A percentile compares a stretch with the other conserved stretches of the same genome.
These are phyloP conservation scores for Uncinocarpus reesii DNA, from an alignment of 2,329 filamentous ascomycete genomes.

Conservation along the genomic window DNA sequence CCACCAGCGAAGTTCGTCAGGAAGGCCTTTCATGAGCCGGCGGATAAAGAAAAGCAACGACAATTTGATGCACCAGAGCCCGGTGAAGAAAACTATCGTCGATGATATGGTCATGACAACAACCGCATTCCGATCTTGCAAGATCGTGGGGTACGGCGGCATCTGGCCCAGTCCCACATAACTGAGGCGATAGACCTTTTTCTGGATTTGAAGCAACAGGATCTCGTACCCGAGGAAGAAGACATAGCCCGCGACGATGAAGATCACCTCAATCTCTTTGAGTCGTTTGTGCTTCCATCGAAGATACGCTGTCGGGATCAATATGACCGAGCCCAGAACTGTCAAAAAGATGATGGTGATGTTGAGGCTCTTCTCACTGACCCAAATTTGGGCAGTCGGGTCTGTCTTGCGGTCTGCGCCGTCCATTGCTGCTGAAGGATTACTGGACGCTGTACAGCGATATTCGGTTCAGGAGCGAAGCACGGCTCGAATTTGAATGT, in stretches of 20 bases:
- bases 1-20: conserved; percentile 8
- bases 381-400: conserved; percentile 9
- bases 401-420: too few relatives aligned
- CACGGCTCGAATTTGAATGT: too few relatives aligned
- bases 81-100: conserved; percentile 3
- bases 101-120: conserved; percentile 6
- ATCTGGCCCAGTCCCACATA: conserved; percentile 2
- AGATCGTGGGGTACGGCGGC: not conserved
- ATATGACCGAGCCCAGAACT: conserved; percentile 4
- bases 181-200: conserved; percentile 8
- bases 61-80: conserved; percentile 13
- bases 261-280: conserved; percentile 5
- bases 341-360: conserved; percentile 11
- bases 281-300: conserved; percentile 10
- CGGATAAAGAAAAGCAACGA: conserved; percentile 15
- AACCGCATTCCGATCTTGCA: conserved; percentile 2
- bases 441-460: too few relatives aligned
- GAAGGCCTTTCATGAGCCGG: conserved; percentile 13
- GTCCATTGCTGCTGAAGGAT: too few relatives aligned
- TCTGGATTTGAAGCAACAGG: conserved; percentile 1
- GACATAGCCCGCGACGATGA: conserved; percentile 8
- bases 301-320: conserved; percentile 11
- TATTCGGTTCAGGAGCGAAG: too few relatives aligned
- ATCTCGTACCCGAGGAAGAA: conserved; percentile 11
- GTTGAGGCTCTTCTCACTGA: conserved; percentile 6